Evolutionary conservation across 2,329 filamentous ascomycete genomes (phyloP), one percentile per base, ranked within the genome.

Genomic region (Hypoxylon sp.): DNA sequence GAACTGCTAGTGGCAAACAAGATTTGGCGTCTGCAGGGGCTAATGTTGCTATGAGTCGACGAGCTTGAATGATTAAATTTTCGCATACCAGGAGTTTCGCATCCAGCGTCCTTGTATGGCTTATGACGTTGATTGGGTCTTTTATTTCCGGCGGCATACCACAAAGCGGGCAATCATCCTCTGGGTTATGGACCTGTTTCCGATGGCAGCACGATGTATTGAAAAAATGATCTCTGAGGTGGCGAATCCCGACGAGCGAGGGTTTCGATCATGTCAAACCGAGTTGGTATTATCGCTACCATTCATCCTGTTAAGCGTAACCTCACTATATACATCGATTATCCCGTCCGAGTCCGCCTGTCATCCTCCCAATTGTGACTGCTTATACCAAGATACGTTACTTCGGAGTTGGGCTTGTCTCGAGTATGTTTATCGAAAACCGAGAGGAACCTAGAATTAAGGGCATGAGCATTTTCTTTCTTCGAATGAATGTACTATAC

Each of bases 1-100:
- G 87, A 69, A 87, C 80, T 59, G 84, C 82, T 66, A 89, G 87
- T 72, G 84, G 81, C 59, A 88, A 84, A 76, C 82, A 87, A 69
- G 87, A 89, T 71, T 76, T 88, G 51, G 87, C 87, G 14, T 84
- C 86, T 12, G 86, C 84, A 21, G 86, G 86, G 52, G 87, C 87
- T 29, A 84, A 84, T 23, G 85, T 81, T 47, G 87, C 87, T 63
- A 89, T 89, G 87, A 85, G 79, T 73, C 82, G 85, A 74, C 81
- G 85, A 69, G 79, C 75, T 69, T 85, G 59, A 75, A 71, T 57
- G 66, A 65, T 61, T 56, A 57, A 32, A 60, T 67, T 53, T 58
- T 63, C 52, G 50, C 57, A 56, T 54, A 34, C 43, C 52, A 47
- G 51, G 59, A 58, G 46, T 41, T 60, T 63, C 19, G 25, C 43